phyloP scores from a whole-genome alignment of 495 filamentous ascomycete species.

The Aspergillus olivimuriae region DNA sequence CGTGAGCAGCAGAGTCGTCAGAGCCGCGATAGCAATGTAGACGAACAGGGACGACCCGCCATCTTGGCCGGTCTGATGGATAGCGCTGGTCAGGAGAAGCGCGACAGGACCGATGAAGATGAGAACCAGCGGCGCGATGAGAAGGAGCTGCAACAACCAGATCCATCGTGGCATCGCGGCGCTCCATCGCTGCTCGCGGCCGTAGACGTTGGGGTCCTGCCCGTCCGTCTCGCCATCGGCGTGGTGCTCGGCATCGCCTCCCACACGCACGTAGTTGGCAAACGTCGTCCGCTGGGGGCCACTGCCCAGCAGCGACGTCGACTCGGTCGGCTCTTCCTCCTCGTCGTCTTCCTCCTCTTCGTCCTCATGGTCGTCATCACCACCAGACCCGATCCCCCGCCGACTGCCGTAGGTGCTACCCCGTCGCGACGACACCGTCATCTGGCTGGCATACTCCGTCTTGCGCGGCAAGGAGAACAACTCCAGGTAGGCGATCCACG shows the following conservation, averaged over 20 bases:
- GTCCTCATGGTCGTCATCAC: constrained; percentile 35
- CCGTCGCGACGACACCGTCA: constrained; percentile 26
- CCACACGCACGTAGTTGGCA: constrained; percentile 54
- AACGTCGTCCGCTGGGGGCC: constrained; percentile 63
- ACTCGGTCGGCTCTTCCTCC: constrained; percentile 62
- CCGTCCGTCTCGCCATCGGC: constrained; percentile 28
- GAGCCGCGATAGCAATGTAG: constrained; percentile 61
- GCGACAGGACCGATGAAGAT: constrained; percentile 68
- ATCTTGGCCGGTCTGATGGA: constrained; percentile 76
- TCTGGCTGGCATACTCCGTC: constrained; percentile 47
- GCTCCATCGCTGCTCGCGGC: constrained; percentile 83
- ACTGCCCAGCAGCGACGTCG: constrained; percentile 68
- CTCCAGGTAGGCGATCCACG: constrained; percentile 68
- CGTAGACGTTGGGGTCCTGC: constrained; percentile 50
- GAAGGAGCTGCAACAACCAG: constrained; percentile 80
- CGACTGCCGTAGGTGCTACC: constrained; percentile 40
- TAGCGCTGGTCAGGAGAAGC: constrained; percentile 63
- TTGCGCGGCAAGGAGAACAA: constrained; percentile 73
- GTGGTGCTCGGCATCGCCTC: constrained; percentile 24
- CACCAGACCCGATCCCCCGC: constrained; percentile 21
- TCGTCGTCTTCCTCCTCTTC: constrained; percentile 40
- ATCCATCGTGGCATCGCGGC: constrained; percentile 68
- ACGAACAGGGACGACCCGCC: constrained; percentile 59
- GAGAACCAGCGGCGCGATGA: constrained; percentile 70
- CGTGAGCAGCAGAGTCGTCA: constrained; percentile 67